Evolutionary conservation across 106 monocot genomes (phyloP).

Genomic region (Dendrobium catenatum): DNA sequence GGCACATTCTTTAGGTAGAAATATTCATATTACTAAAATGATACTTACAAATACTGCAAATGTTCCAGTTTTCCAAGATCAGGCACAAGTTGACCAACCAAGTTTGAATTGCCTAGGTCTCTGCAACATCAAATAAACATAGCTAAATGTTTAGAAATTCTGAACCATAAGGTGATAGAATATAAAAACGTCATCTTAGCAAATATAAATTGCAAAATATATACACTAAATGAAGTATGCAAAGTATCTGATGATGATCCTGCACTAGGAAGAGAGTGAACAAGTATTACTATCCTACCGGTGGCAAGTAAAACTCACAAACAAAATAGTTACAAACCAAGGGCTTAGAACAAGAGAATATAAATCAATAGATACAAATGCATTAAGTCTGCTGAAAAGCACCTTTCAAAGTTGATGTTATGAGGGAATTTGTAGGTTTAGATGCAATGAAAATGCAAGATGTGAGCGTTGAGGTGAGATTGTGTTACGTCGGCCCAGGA

Average conservation of each 20-base stretch:
- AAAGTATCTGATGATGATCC: not conserved
- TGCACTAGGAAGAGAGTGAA: not conserved
- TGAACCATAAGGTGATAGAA: not conserved
- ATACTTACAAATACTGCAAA: slow-evolving; percentile 75
- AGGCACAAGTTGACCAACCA: slow-evolving; percentile 69
- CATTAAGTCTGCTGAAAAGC: too few relatives aligned
- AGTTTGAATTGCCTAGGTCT: slow-evolving; percentile 78
- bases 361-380: too few relatives aligned
- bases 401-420: too few relatives aligned
- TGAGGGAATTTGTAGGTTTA: too few relatives aligned
- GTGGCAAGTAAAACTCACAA: not conserved
- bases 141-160: not conserved
- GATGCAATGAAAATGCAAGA: too few relatives aligned
- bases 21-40: not conserved
- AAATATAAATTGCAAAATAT: not conserved
- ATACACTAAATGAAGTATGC: not conserved
- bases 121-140: slow-evolving; percentile 26
- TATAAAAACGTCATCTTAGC: not conserved
- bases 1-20: not conserved
- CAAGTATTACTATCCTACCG: not conserved
- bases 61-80: slow-evolving; percentile 80
- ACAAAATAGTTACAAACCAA: not conserved
- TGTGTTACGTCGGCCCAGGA: too few relatives aligned
- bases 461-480: too few relatives aligned
- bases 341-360: not conserved